Conservation (phyloP, 2,329 filamentous ascomycete species). For the Alternaria gansuensis region DNA sequence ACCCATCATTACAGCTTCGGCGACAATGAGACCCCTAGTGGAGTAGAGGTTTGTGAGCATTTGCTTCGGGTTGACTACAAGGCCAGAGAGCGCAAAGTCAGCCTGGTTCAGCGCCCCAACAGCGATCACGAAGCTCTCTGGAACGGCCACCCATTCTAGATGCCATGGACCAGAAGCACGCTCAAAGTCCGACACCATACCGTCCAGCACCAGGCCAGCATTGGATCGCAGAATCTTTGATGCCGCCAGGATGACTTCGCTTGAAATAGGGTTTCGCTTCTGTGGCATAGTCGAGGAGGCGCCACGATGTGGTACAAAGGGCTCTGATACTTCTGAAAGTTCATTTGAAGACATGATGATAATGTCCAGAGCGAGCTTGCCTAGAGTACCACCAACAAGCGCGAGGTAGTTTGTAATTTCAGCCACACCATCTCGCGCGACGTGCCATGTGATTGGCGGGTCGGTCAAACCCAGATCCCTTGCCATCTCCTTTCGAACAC, state of each 20-base stretch:
- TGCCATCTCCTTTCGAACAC: constrained; percentile 61
- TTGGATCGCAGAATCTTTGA: constrained; percentile 64
- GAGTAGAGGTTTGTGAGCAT: constrained; percentile 63
- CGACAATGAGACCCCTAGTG: constrained; percentile 64
- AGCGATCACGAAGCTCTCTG: constrained; percentile 63
- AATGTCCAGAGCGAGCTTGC: constrained; percentile 65
- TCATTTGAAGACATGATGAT: constrained; percentile 68
- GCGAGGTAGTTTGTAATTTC: constrained; percentile 65
- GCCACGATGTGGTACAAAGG: constrained; percentile 52
- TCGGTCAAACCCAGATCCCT: constrained; percentile 59
- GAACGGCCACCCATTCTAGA: constrained; percentile 66
- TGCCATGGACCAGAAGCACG: constrained; percentile 68
- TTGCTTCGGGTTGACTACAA: constrained; percentile 60
- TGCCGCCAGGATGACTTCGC: constrained; percentile 64
- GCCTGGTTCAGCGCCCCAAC: constrained; percentile 64
- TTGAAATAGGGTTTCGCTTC: constrained; percentile 67
- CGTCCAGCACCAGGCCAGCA: constrained; percentile 63
- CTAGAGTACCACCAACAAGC: constrained; percentile 62
- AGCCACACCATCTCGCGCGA: constrained; percentile 63
- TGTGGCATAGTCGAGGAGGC: constrained; percentile 51
- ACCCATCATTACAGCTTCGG: constrained; percentile 69
- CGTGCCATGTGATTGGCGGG: constrained; percentile 66
- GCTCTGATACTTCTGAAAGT: constrained; percentile 64
- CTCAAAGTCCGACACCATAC: constrained; percentile 67
- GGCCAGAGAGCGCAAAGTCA: constrained; percentile 62